Evolutionary conservation across 2,329 filamentous ascomycete genomes (phyloP), one percentile per base, ranked within the genome.

Genomic region (Colletotrichum sublineola): DNA sequence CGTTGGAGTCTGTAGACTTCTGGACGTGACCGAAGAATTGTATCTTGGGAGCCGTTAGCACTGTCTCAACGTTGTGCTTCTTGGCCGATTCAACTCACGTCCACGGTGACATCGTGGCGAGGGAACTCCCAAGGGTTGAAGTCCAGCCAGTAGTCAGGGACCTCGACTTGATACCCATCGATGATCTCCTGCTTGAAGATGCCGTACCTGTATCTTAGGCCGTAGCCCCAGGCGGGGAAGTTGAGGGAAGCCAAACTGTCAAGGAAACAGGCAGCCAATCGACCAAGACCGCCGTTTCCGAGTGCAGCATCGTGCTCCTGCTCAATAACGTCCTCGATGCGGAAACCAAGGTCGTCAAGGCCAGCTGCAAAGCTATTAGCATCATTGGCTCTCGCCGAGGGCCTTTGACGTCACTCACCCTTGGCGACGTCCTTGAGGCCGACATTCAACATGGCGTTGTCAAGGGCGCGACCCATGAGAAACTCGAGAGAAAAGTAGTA

Each of bases 141-240:
- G 81, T 98, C 96, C 66, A 99, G 90, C 96, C 96, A 99, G 84
- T 99, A 98, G 82, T 99, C 96, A 29, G 96, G 96, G 71, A 98
- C 93, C 80, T 99, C 96, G 75, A 99, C 95, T 83, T 99, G 96
- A 81, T 98, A 99, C 70, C 96, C 96, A 79, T 98, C 93, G 73
- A 98, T 92, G 78, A 99, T 98, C 85, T 98, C 96, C 86, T 99
- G 96, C 86, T 98, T 98, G 91, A 99, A 99, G 81, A 99, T 99
- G 80, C 94, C 94, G 81, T 98, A 98, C 81, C 95, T 89, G 86
- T 99, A 99, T 79, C 96, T 91, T 76, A 99, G 86, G 67, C 96
- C 96, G 79, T 99, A 99, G 46, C 96, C 96, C 96, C 96, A 99
- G 29, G 96, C 96, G 12, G 96, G 94, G 81, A 93, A 98, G 86